These are phyloP conservation scores for Glaciozyma martinii DNA, from an alignment of 768 basidiomycete genomes.

Conservation along the genomic window DNA sequence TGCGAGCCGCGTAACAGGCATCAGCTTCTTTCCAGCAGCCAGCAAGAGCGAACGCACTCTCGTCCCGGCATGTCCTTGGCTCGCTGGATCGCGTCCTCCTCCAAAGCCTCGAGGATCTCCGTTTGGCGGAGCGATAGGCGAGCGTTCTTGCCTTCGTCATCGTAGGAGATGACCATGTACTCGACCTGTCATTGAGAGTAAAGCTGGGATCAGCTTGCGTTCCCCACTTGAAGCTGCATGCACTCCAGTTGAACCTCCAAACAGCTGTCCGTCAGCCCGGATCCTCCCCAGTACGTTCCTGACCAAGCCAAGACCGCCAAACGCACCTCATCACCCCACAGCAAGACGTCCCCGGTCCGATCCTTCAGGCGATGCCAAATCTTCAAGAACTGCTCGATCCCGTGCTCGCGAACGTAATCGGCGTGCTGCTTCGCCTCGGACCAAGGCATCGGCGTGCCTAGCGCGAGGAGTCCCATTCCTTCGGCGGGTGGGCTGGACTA, in stretches of 20 bases:
- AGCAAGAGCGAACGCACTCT: not conserved
- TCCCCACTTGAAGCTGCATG: not conserved
- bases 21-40: not conserved
- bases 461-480: constrained; percentile 78
- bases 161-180: constrained; percentile 86
- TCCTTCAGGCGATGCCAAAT: constrained; percentile 90
- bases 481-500: too few relatives aligned
- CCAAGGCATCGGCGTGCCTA: constrained; percentile 90
- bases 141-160: constrained; percentile 67
- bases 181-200: constrained; percentile 57
- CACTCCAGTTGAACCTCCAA: not conserved
- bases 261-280: not conserved
- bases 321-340: constrained; percentile 96
- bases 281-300: not conserved
- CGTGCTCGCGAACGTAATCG: constrained; percentile 81
- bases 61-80: constrained; percentile 3
- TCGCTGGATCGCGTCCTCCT: constrained; percentile 46
- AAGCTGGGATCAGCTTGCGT: not conserved
- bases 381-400: constrained; percentile 88
- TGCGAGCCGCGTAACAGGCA: not conserved
- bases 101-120: constrained; percentile 72
- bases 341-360: constrained; percentile 75
- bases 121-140: constrained; percentile 87
- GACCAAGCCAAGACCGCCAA: not conserved
- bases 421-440: constrained; percentile 76